Evolutionary conservation across 768 basidiomycete species (phyloP).

Genomic region (Rhodotorula graminis): DNA sequence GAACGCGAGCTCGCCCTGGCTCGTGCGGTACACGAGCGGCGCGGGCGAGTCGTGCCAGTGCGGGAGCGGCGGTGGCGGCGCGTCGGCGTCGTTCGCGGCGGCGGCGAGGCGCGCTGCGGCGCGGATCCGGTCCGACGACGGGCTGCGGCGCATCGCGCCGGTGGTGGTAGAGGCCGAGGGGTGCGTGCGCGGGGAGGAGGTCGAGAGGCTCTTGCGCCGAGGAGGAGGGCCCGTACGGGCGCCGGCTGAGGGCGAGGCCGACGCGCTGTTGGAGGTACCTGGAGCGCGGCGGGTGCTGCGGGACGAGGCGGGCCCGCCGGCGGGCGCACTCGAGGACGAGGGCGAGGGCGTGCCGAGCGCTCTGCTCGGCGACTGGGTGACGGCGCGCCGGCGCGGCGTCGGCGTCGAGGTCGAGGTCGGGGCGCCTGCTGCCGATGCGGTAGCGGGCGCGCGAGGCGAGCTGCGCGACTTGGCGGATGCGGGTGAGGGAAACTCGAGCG

Average conservation of each 20-base stretch:
- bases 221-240: neutral
- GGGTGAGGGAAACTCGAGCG: neutral
- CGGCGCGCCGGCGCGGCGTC: neutral
- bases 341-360: neutral
- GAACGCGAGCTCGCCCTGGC: slow-evolving; percentile 16
- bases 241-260: too few relatives aligned
- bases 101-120: neutral
- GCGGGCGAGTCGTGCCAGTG: neutral
- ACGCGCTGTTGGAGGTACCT: too few relatives aligned
- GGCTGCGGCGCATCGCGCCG: neutral
- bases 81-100: neutral
- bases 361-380: neutral
- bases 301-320: neutral
- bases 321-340: neutral
- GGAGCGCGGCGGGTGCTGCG: too few relatives aligned
- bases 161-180: fast-evolving
- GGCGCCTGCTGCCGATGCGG: neutral
- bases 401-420: neutral
- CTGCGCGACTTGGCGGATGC: neutral
- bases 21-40: slow-evolving; percentile 19
- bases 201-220: neutral
- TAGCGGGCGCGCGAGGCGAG: neutral
- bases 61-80: neutral
- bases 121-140: neutral
- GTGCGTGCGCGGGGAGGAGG: neutral